A percentile compares a stretch with the other conserved stretches of the same genome.
These are phyloP conservation scores for Mrakiaceae sp. DNA, from an alignment of 1,284 basidiomycete genomes.

Conservation along the genomic window DNA sequence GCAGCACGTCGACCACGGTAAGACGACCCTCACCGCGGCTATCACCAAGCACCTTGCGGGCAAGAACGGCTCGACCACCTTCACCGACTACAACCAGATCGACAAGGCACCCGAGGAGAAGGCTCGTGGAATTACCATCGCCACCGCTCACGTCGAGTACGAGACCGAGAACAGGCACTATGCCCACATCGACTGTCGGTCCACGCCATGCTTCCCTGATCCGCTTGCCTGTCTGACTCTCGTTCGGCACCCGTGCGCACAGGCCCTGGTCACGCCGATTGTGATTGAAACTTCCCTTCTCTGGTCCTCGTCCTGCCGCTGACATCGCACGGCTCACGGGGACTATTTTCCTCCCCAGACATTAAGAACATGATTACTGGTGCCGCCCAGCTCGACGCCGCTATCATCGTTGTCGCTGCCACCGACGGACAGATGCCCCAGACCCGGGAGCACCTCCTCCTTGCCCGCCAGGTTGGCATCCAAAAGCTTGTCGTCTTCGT, in stretches of 20 bases:
- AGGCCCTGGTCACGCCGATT: slow-evolving; percentile 66
- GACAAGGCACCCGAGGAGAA: slow-evolving; percentile 99
- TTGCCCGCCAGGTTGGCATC: slow-evolving; percentile 96
- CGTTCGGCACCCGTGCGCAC: background rate
- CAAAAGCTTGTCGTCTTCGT: slow-evolving; percentile 98
- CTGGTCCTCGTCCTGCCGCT: background rate
- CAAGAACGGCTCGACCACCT: slow-evolving; percentile 66
- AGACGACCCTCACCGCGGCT: slow-evolving; percentile 93
- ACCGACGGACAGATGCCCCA: slow-evolving; percentile 99
- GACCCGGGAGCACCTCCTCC: slow-evolving; percentile 93
- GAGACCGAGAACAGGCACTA: slow-evolving; percentile 88
- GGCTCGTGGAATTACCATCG: slow-evolving; percentile 97
- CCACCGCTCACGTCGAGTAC: slow-evolving; percentile 85
- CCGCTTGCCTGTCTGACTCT: background rate
- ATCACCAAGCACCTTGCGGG: slow-evolving; percentile 92
- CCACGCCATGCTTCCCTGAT: background rate
- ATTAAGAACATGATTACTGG: slow-evolving; percentile 99
- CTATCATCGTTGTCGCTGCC: slow-evolving; percentile 94
- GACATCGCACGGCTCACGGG: background rate
- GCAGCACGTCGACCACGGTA: slow-evolving; percentile 81
- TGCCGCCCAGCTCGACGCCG: slow-evolving; percentile 97
- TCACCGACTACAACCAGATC: slow-evolving; percentile 95
- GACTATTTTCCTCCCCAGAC: slow-evolving; percentile 34
- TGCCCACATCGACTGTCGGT: slow-evolving; percentile 87
- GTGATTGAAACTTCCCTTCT: slow-evolving; percentile 39